phyloP scores from a whole-genome alignment of 2,329 filamentous ascomycete genomes.

The Emergomyces pasteurianus region DNA sequence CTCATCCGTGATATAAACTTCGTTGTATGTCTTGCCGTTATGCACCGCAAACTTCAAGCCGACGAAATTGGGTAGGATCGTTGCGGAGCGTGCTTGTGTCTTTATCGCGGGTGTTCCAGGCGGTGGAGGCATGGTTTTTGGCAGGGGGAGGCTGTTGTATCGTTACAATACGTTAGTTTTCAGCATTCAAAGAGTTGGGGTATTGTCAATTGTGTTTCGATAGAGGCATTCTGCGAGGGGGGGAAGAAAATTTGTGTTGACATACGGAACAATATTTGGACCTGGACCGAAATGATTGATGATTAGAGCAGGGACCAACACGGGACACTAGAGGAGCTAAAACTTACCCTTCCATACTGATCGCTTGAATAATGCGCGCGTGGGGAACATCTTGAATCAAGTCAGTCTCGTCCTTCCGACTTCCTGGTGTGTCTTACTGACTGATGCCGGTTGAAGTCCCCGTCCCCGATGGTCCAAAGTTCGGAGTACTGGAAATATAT shows the following conservation, averaged over 20 bases:
- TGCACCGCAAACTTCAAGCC: conserved; percentile 81
- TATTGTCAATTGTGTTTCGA: not conserved
- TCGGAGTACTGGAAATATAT: not conserved
- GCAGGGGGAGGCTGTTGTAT: conserved; percentile 27
- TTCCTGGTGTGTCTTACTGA: not conserved
- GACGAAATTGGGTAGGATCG: conserved; percentile 85
- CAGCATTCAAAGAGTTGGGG: not conserved
- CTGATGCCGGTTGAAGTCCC: no score
- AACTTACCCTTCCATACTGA: conserved; percentile 77
- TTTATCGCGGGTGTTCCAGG: conserved; percentile 60
- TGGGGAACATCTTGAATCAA: conserved; percentile 50
- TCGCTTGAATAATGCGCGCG: conserved; percentile 55
- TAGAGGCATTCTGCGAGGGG: not conserved
- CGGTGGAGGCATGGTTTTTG: conserved; percentile 38
- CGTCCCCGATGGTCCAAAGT: no score
- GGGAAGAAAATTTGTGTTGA: conserved; percentile 11
- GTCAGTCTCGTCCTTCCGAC: not conserved
- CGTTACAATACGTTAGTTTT: not conserved
- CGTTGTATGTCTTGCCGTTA: conserved; percentile 78
- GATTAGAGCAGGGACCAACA: conserved; percentile 8
- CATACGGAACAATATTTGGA: conserved; percentile 60
- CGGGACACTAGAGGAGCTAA: not conserved
- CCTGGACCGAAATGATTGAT: conserved; percentile 33
- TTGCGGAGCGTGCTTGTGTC: conserved; percentile 77
- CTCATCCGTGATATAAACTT: conserved; percentile 77